phyloP scores from a whole-genome alignment of 805 yeast species.

The fission yeast (Schizosaccharomyces pombe) region ASM294v3 CU329670.1:488001-488500 shows the following conservation, averaged over 20 bases:
- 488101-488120: constrained; percentile 61
- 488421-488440: constrained; percentile 56
- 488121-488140: constrained; percentile 69
- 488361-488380: constrained; percentile 41
- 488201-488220: constrained; percentile 2
- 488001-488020: constrained; percentile 22
- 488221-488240: background rate
- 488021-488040: constrained; percentile 30
- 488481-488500: constrained; percentile 49
- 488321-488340: constrained; percentile 21
- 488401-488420: constrained; percentile 56
- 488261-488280: background rate
- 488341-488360: constrained; percentile 29
- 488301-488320: constrained; percentile 6
- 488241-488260: background rate
- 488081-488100: constrained; percentile 35
- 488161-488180: constrained; percentile 49
- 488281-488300: background rate
- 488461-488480: constrained; percentile 39
- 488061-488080: constrained; percentile 49
- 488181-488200: constrained; percentile 12
- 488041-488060: constrained; percentile 36
- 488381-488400: constrained; percentile 53
- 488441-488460: constrained; percentile 45
- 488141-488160: constrained; percentile 54